Evolutionary conservation across 2,329 filamentous ascomycete species (phyloP), one percentile per base, ranked within the genome.

Genomic region (Dothideomycetidae sp.): DNA sequence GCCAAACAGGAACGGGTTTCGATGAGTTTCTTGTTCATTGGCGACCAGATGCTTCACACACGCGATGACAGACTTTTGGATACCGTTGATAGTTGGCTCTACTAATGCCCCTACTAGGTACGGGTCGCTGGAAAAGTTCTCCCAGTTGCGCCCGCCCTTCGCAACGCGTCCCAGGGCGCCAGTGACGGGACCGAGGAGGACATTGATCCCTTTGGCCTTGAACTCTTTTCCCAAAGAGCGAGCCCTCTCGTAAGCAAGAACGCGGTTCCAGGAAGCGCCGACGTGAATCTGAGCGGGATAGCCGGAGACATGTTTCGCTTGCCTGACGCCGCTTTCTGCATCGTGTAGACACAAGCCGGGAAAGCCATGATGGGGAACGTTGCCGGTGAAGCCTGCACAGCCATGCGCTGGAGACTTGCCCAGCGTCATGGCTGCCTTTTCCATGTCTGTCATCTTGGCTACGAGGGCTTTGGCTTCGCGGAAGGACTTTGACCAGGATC

Each of bases 101-200:
- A 58, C 69, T 3, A 63, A 62, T 38, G 66, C 55, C 0, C 60
- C 71, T 45, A 73, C 67, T 13, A 84, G 64, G 3, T 70, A 71
- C 0, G 80, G 78, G 50, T 85, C 80, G 1, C 69, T 59, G 1
- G 77, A 78, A 48, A 84, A 84, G 0, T 73, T 72, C 51, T 85
- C 80, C 78, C 78, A 84, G 48, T 71, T 79, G n/a, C 80, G 69
- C 3, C 54, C 54, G 11, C 75, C 78, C 33, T 73, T 67, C 0
- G 79, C 78, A 48, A 82, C 79, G 7, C 78, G 68, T 1, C 80
- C 80, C 3, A 84, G 54, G 1, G 80, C 71, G 0, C 78, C 78
- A 17, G 82, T 75, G 0, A 68, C 63, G 2, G 78, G 79, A 0
- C 78, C 79, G 3, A 84, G 63, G 42, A 73, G 75, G 38, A 83